These are phyloP conservation scores for Blepharisma undulans DNA, from an alignment of 169 alveolate species.

Conservation along the genomic window DNA sequence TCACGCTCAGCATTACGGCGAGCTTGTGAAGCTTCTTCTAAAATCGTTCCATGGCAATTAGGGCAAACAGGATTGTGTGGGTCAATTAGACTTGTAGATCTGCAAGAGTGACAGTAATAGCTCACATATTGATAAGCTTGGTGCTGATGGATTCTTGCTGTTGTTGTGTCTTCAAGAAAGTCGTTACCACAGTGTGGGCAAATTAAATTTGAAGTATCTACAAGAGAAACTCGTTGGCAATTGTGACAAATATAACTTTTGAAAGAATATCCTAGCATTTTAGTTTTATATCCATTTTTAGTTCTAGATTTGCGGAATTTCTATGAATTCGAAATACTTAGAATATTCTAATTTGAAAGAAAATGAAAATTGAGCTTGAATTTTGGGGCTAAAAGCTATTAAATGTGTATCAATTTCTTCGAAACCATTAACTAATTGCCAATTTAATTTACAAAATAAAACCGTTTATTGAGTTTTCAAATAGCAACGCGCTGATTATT, in stretches of 20 bases:
- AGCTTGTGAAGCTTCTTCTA: neutral
- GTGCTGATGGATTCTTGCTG: neutral
- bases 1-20: neutral
- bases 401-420: too few species aligned
- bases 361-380: too few species aligned
- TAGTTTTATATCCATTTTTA: neutral
- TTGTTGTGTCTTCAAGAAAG: neutral
- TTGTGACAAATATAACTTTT: neutral
- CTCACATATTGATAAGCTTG: neutral
- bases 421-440: too few species aligned
- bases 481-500: neutral
- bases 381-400: too few species aligned
- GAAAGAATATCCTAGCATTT: neutral
- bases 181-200: slow-evolving; percentile 3
- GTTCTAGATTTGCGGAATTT: neutral
- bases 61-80: neutral
- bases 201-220: neutral
- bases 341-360: too few species aligned
- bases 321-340: neutral
- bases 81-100: neutral
- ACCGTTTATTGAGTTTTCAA: neutral
- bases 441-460: too few species aligned
- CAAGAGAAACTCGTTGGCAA: neutral
- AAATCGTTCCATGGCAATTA: neutral
- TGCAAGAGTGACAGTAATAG: neutral